Percentiles rank a stretch among this genome's conserved stretches.
Conservation (phyloP, 1,139 yeast species). For the Arxiozyma slooffiae region DNA sequence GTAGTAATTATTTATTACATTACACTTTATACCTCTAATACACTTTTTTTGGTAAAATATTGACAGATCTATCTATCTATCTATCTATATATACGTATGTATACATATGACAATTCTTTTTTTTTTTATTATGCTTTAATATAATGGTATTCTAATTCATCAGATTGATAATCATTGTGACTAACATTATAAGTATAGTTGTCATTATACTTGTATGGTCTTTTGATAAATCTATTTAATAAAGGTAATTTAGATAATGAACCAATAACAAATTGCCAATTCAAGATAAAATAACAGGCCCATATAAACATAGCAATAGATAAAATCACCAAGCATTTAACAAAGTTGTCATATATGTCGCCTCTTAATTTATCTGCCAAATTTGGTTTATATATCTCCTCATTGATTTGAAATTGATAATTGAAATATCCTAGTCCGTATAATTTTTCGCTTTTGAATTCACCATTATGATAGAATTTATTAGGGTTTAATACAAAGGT, state of each 20-base stretch:
- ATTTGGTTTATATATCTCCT: constrained; percentile 18
- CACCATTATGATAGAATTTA: constrained; percentile 24
- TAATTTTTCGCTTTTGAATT: constrained; percentile 23
- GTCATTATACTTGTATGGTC: neutral
- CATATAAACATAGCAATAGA: constrained; percentile 13
- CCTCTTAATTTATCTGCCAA: constrained; percentile 13
- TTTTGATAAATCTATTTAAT: constrained; percentile 21
- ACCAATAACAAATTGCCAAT: constrained; percentile 55
- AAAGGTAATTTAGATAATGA: constrained; percentile 32
- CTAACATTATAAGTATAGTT: neutral
- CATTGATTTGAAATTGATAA: constrained; percentile 20
- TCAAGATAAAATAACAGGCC: constrained; percentile 29
- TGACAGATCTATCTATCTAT: no score
- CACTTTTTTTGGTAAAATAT: neutral
- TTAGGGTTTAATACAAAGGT: constrained; percentile 21
- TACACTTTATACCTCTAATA: no score
- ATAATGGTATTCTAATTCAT: constrained; percentile 9
- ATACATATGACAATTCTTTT: no score
- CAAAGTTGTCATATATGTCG: constrained; percentile 20
- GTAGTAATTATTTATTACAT: no score
- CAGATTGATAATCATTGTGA: neutral
- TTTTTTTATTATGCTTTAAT: constrained; percentile 4
- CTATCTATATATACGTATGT: no score
- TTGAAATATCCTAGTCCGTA: constrained; percentile 31
- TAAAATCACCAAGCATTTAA: constrained; percentile 13